Base-by-base conservation (phyloP, 2,329 filamentous ascomycete species). In the Arthrobotrys pseudoclavata region DNA sequence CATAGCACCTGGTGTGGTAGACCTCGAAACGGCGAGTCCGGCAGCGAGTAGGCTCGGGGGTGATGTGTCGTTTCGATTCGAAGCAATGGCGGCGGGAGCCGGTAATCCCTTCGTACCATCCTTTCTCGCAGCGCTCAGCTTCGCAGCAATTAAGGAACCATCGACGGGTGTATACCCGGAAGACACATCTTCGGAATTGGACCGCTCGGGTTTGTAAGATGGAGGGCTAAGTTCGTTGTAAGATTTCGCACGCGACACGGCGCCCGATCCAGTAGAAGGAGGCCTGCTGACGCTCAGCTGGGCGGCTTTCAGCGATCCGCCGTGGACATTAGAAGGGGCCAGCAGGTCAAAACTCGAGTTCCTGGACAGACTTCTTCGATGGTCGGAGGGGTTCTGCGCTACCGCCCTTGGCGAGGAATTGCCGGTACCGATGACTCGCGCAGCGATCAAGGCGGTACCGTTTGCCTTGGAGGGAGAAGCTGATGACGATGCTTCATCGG, bases 391-490 rank as follows among this genome's bases (percentile, higher is more conserved):
- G 18, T 66, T 66, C 37, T 69, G 64, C 31, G 57, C 34, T 42
- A 60, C 22, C 15, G 64, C 18, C 47, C 66, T 64, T 61, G 72
- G 72, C 64, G 72, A 70, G 13, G 72, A 61, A 52, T 57, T 69
- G 20, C 72, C 72, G 29, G 72, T 76, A 53, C 72, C 72, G 50
- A 70, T 76, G 20, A 66, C 72, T 60, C 72, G 72, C 60, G 72
- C 72, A 37, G 72, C 72, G 72, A 76, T 76, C 52, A 76, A 48
- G 29, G 72, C 72, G 40, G 72, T 67, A 45, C 72, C 72, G 53
- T 76, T 76, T 22, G 72, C 67, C 42, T 45, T 45, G 13, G 71
- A 55, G 5, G 70, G 55, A 9, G 71, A 64, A n/a, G 57, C 50
- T 42, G 71, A 76, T 9, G 50, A 42, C 20, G 71, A 61, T 9